Evolutionary conservation across 1,284 basidiomycete genomes (phyloP).

Genomic region (Cutaneotrichosporon cavernicola): DNA sequence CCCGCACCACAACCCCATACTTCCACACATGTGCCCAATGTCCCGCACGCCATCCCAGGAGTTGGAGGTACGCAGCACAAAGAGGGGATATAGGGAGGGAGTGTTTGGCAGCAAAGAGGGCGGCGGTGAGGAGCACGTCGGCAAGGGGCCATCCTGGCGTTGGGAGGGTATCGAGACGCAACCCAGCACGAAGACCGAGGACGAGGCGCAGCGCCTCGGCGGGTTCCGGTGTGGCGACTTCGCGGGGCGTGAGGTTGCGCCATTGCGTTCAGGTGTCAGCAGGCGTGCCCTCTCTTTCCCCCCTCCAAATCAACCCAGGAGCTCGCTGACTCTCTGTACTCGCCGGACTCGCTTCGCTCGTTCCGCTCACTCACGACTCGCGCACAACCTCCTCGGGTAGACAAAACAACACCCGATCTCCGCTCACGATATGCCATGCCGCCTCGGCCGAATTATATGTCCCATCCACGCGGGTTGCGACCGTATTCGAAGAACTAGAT

Average conservation of each 20-base stretch:
- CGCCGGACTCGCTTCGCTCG: neutral
- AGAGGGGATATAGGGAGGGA: neutral
- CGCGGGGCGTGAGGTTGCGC: neutral
- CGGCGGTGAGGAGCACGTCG: neutral
- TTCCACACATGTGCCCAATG: neutral
- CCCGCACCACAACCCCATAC: neutral
- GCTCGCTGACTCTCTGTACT: no score
- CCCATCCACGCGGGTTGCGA: neutral
- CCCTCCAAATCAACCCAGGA: no score
- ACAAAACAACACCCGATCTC: conserved; percentile 1
- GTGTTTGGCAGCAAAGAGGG: neutral
- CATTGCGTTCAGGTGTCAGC: neutral
- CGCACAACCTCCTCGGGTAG: neutral
- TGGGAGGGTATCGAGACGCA: neutral
- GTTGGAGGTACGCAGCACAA: conserved; percentile 2
- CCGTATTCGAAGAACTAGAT: neutral
- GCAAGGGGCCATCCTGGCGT: neutral
- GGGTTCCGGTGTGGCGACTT: neutral
- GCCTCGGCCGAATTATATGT: neutral
- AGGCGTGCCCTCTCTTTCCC: neutral
- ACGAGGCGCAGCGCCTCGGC: neutral
- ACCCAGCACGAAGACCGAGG: neutral
- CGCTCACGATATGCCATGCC: neutral
- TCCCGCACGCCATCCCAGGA: neutral
- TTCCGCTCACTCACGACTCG: neutral